phyloP scores from a whole-genome alignment of 768 basidiomycete species.

The Termitomyces sp. region DNA sequence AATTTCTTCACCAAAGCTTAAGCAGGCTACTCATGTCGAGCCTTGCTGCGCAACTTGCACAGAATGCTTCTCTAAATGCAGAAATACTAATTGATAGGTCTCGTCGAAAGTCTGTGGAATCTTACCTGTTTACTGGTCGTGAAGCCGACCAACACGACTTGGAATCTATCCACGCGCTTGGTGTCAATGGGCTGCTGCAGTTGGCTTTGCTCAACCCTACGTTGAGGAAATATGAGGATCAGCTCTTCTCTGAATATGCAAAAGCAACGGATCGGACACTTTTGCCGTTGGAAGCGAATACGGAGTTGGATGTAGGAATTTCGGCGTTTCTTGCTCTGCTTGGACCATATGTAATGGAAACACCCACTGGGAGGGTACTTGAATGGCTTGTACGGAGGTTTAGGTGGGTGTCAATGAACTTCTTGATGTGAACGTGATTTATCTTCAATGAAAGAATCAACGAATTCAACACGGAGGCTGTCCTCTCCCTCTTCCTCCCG shows the following conservation, averaged over 20 bases:
- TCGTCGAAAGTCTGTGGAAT: conserved; percentile 60
- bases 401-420: conserved; percentile 48
- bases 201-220: conserved; percentile 56
- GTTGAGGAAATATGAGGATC: conserved; percentile 57
- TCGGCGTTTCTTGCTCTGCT: conserved; percentile 61
- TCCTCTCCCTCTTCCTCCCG: conserved; percentile 82
- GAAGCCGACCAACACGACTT: conserved; percentile 86
- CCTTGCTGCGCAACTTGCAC: conserved; percentile 77
- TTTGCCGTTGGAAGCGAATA: conserved; percentile 54
- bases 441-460: conserved; percentile 55
- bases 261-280: conserved; percentile 77
- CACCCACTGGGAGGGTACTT: conserved; percentile 74
- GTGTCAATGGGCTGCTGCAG: conserved; percentile 70
- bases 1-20: not conserved
- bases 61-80: conserved; percentile 75
- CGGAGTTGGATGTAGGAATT: conserved; percentile 57
- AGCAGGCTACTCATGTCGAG: conserved; percentile 46
- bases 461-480: conserved; percentile 82
- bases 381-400: conserved; percentile 96
- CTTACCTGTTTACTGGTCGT: conserved; percentile 83
- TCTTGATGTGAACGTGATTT: not conserved
- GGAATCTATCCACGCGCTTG: conserved; percentile 80
- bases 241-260: conserved; percentile 76
- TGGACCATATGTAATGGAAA: conserved; percentile 77
- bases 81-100: conserved; percentile 61